Percentiles rank a stretch among this genome's conserved stretches.
Evolutionary conservation across 371 early-diverging fungal species (phyloP).

Genomic region (Saksenaea vasiformis): DNA sequence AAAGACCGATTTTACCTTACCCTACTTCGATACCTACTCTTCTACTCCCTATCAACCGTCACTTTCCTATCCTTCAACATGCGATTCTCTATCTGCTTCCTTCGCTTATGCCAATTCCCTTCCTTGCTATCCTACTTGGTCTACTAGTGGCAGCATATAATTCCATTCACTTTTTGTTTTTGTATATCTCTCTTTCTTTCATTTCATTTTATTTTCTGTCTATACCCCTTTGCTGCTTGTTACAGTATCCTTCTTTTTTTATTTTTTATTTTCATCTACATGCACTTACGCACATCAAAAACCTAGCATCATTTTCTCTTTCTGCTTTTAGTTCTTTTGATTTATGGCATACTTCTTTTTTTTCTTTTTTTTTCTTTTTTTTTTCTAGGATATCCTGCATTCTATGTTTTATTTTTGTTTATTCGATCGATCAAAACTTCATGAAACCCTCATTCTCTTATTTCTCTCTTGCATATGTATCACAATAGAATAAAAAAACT

Average conservation of each 20-base stretch:
- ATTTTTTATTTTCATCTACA: background rate
- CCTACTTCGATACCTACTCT: background rate
- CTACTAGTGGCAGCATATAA: background rate
- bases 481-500: background rate
- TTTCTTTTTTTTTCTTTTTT: background rate
- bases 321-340: background rate
- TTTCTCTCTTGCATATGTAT: background rate
- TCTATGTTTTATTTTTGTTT: background rate
- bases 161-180: background rate
- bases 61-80: background rate
- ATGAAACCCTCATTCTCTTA: background rate
- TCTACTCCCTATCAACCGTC: background rate
- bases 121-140: background rate
- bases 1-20: background rate
- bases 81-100: background rate
- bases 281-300: background rate
- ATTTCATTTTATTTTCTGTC: too few species aligned
- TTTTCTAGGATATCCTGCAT: background rate
- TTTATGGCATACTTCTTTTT: too few species aligned
- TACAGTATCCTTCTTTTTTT: background rate
- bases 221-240: background rate
- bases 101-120: background rate
- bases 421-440: background rate
- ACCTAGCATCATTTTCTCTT: background rate
- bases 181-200: background rate